Conservation (phyloP, 225 moss, liverwort and hornwort species). For the Climacium dendroides region DNA sequence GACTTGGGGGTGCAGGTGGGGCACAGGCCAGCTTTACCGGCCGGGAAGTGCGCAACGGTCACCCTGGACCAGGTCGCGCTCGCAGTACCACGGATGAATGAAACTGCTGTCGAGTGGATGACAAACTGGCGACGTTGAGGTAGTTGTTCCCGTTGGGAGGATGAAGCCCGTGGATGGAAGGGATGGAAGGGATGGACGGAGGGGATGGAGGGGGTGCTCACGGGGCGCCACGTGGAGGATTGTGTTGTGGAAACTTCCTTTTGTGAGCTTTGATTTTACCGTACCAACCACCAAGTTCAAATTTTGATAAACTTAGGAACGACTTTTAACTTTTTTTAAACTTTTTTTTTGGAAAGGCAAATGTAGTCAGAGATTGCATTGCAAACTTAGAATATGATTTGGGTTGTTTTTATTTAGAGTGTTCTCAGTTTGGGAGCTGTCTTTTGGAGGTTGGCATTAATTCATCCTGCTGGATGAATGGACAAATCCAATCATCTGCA, state of each 20-base stretch:
- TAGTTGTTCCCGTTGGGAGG: not conserved
- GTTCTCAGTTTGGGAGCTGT: not conserved
- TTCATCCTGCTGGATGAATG: not conserved
- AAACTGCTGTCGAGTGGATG: not conserved
- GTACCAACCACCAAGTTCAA: not conserved
- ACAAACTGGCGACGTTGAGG: not conserved
- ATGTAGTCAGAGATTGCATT: not conserved
- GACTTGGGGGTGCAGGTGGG: not conserved
- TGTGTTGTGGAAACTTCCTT: not conserved
- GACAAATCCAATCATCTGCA: not conserved
- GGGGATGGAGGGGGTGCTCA: too few relatives aligned
- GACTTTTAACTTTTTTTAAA: not conserved
- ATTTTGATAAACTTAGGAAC: not conserved
- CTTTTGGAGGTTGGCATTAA: not conserved
- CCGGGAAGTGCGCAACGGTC: not conserved
- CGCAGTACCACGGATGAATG: not conserved
- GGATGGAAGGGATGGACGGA: not conserved
- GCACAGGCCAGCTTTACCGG: not conserved
- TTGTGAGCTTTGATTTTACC: not conserved
- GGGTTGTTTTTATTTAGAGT: not conserved
- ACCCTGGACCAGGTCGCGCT: not conserved
- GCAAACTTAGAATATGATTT: not conserved
- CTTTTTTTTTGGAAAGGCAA: not conserved
- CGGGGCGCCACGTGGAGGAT: not conserved
- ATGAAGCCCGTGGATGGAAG: not conserved